Evolutionary conservation across 2,329 filamentous ascomycete species (phyloP).

Genomic region (Aureobasidium lini): DNA sequence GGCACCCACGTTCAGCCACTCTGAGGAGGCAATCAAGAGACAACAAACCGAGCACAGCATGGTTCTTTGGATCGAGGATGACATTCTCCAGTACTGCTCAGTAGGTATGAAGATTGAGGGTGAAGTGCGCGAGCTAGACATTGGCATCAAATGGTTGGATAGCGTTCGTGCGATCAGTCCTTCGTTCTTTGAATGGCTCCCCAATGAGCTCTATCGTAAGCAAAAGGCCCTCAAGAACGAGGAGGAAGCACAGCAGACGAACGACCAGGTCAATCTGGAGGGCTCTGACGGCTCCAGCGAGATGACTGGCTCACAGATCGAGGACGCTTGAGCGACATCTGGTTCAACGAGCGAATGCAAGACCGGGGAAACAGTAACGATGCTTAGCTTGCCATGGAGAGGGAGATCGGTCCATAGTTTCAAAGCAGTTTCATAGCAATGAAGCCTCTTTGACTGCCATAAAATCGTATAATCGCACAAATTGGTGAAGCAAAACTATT

Average conservation of each 20-base stretch:
- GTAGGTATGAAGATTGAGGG: constrained; percentile 47
- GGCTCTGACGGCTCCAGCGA: neutral
- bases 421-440: no score
- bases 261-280: neutral
- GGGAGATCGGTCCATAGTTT: no score
- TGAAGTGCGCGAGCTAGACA: constrained; percentile 23
- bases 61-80: constrained; percentile 61
- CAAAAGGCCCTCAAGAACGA: constrained; percentile 14
- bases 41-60: constrained; percentile 39
- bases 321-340: neutral
- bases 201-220: constrained; percentile 33
- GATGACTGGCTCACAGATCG: neutral
- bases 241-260: neutral
- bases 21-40: constrained; percentile 27
- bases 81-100: constrained; percentile 49
- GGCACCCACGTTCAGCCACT: neutral
- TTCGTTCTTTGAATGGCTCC: constrained; percentile 38
- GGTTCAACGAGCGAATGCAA: no score
- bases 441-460: no score
- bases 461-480: no score
- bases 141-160: constrained; percentile 31
- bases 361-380: no score
- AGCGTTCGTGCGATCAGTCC: constrained; percentile 31
- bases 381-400: no score
- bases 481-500: no score